These are phyloP conservation scores for Globisporangium heterothallicum DNA, from an alignment of 352 stramenopile species.

Conservation along the genomic window DNA sequence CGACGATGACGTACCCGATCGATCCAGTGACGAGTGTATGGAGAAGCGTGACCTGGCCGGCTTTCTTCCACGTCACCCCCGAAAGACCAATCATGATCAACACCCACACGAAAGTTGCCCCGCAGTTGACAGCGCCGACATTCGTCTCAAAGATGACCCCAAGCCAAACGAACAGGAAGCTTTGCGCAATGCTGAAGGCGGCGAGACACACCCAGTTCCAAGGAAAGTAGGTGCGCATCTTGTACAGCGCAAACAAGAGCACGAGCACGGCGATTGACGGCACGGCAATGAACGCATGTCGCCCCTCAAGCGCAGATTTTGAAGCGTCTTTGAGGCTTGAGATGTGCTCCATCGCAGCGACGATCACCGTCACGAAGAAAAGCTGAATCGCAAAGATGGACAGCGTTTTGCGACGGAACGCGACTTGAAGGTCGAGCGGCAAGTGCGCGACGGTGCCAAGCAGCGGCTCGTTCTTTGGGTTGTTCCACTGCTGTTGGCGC, in stretches of 20 bases:
- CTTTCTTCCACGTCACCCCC: neutral
- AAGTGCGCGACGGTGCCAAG: neutral
- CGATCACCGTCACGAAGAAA: constrained; percentile 1
- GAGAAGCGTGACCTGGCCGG: neutral
- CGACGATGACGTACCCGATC: neutral
- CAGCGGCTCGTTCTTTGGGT: neutral
- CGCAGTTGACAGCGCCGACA: constrained; percentile 16
- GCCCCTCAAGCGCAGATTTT: neutral
- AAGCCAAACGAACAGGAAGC: constrained; percentile 12
- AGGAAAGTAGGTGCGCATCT: neutral
- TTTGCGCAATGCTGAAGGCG: constrained; percentile 13
- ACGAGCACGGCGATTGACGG: neutral
- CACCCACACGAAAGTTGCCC: constrained; percentile 15
- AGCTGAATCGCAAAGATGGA: constrained; percentile 1
- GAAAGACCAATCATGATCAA: constrained; percentile 9
- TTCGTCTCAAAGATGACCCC: constrained; percentile 12
- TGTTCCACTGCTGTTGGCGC: neutral
- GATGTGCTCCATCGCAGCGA: constrained; percentile 1
- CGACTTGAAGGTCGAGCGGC: neutral
- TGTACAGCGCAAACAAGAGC: constrained; percentile 2
- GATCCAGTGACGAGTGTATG: neutral
- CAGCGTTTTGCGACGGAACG: neutral
- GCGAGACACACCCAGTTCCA: constrained; percentile 18
- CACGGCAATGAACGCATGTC: neutral
- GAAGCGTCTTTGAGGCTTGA: neutral